phyloP scores from a whole-genome alignment of 1,284 basidiomycete species.

The Pyrrhoderma lamaoense region DNA sequence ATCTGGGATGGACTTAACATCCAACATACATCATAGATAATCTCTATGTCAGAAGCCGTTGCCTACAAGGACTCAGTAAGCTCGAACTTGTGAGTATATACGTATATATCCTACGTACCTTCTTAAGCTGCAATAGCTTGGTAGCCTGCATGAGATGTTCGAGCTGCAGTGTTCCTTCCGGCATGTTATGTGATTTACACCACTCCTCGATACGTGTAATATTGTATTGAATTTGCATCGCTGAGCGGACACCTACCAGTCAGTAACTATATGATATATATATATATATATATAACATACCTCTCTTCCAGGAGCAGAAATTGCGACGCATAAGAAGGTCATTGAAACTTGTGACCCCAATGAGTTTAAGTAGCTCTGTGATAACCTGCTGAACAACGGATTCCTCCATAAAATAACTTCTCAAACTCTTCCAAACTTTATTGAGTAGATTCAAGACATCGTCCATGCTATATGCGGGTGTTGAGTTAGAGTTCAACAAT shows the following conservation, averaged over 20 bases:
- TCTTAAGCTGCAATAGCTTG: conserved; percentile 96
- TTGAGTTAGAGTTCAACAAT: conserved; percentile 75
- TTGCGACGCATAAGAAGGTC: conserved; percentile 98
- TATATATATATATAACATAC: conserved; percentile 36
- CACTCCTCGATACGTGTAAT: conserved; percentile 97
- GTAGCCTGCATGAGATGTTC: conserved; percentile 99
- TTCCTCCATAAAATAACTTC: conserved; percentile 99
- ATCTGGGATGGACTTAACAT: conserved; percentile 99
- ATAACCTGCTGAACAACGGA: conserved; percentile 95
- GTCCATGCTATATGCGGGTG: conserved; percentile 97
- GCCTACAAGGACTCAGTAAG: conserved; percentile 44
- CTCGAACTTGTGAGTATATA: background rate
- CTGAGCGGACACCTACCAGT: conserved; percentile 37
- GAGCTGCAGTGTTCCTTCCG: conserved; percentile 94
- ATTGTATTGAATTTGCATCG: conserved; percentile 99
- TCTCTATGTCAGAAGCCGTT: conserved; percentile 90
- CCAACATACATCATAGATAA: conserved; percentile 99
- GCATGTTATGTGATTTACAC: conserved; percentile 99
- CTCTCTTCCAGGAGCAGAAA: conserved; percentile 99
- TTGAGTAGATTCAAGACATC: conserved; percentile 96
- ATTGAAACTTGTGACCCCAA: conserved; percentile 98
- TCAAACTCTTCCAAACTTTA: conserved; percentile 97
- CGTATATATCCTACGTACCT: conserved; percentile 45
- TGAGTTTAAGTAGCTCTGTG: conserved; percentile 92
- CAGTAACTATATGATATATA: conserved; percentile 2